Evolutionary conservation across 2,329 filamentous ascomycete genomes (phyloP), one percentile per base, ranked within the genome.

Genomic region (Fusarium liriodendri): DNA sequence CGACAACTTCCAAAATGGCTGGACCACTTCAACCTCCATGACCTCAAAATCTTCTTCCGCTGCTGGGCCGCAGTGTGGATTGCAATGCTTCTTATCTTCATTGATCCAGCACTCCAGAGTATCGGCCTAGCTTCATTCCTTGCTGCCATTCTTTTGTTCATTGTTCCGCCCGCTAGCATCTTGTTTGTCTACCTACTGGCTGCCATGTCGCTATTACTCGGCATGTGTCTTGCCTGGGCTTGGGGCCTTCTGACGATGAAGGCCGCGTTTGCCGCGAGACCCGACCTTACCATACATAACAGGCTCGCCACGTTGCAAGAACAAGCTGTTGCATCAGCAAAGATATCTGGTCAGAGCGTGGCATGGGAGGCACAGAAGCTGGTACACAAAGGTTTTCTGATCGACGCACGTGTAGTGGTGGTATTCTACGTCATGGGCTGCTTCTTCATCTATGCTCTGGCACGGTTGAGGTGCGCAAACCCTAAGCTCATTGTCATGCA

Each of bases 201-300:
- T 11, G 77, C 82, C 0, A 38, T 85, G 1, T 84, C 86, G 1
- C 77, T 88, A 5, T 76, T 87, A 5, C 14, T 87, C 2, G 86
- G 86, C 20, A 85, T 87, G 76, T 84, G 81, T 35, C 73, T 87
- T 0, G 86, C 83, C 6, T 88, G 86, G 86, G 85, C 81, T 6
- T 88, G 86, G 86, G 87, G 86, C 5, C 79, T 86, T 3, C 78
- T 87, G 54, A 79, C 82, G 0, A 87, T 87, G 85, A 86, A 87
- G 67, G 86, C 85, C 3, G 87, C 86, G 4, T 68, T 83, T 10
- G 84, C 85, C 1, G 82, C 83, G 3, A 79, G 86, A 16, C 81
- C 86, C 3, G 79, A 78, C 5, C 76, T 80, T 0, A 82, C 84
- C 9, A 84, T 83, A 0, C 79, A 83, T 57, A 79, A 80, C 1